These are phyloP conservation scores for Aspergillus campestris DNA, from an alignment of 495 filamentous ascomycete genomes.

Conservation along the genomic window DNA sequence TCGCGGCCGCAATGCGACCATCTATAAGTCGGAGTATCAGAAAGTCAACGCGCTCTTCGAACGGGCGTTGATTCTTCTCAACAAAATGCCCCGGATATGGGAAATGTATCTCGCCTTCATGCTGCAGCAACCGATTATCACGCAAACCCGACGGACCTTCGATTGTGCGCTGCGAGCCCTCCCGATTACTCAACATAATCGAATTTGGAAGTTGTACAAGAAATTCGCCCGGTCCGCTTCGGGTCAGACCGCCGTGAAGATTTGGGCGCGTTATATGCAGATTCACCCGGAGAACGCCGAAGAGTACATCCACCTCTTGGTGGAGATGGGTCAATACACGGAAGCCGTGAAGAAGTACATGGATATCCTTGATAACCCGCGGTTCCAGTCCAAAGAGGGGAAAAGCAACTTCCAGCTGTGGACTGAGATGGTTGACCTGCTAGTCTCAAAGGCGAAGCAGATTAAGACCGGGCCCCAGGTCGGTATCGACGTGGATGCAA, in stretches of 20 bases:
- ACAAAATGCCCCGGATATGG: conserved; percentile 99
- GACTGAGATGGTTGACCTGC: conserved; percentile 95
- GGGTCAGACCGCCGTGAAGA: conserved; percentile 82
- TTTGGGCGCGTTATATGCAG: conserved; percentile 96
- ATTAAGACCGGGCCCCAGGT: conserved; percentile 71
- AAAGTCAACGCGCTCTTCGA: conserved; percentile 97
- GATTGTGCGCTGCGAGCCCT: conserved; percentile 89
- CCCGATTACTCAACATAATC: conserved; percentile 95
- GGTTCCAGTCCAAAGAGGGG: conserved; percentile 83
- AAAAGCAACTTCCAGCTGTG: conserved; percentile 95
- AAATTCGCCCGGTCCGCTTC: conserved; percentile 90
- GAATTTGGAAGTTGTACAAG: conserved; percentile 90
- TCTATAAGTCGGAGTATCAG: conserved; percentile 70
- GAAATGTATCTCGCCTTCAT: conserved; percentile 94
- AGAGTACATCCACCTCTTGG: conserved; percentile 83
- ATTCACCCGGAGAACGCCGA: conserved; percentile 94
- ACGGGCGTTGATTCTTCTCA: conserved; percentile 83
- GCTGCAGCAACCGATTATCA: conserved; percentile 83
- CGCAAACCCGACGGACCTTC: conserved; percentile 83
- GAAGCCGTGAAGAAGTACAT: conserved; percentile 92
- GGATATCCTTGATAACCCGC: conserved; percentile 84
- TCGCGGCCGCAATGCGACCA: conserved; percentile 72
- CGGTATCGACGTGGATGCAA: conserved; percentile 86
- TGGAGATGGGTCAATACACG: conserved; percentile 76
- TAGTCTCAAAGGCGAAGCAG: conserved; percentile 84